Conservation (phyloP, 306 rosid genomes). For the Prunus kanzakura region DNA sequence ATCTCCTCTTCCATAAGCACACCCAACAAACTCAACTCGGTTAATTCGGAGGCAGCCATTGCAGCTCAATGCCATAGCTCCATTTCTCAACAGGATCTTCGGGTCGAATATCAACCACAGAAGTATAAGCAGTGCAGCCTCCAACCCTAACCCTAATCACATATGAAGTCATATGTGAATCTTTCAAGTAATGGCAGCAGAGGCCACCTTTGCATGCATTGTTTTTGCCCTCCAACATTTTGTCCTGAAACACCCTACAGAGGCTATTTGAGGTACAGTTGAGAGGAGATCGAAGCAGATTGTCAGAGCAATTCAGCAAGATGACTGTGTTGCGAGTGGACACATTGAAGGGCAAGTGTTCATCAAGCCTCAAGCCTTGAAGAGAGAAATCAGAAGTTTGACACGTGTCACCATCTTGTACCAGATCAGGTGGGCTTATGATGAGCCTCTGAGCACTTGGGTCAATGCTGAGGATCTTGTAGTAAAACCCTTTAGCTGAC, state of each 20-base stretch:
- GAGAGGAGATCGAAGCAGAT: constrained; percentile 61
- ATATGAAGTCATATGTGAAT: constrained; percentile 78
- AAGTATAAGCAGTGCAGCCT: constrained; percentile 82
- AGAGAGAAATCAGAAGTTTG: constrained; percentile 53
- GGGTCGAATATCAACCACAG: constrained; percentile 48
- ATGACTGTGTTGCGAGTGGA: constrained; percentile 71
- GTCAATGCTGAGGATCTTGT: constrained; percentile 62
- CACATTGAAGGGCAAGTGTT: constrained; percentile 62
- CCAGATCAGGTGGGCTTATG: constrained; percentile 46
- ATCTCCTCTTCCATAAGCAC: no score
- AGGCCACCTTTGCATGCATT: constrained; percentile 53
- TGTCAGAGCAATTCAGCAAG: constrained; percentile 57
- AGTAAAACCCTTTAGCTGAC: constrained; percentile 53
- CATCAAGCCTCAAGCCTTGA: constrained; percentile 59
- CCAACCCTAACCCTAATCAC: constrained; percentile 56
- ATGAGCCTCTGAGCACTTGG: constrained; percentile 41
- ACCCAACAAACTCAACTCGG: background rate
- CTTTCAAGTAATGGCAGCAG: constrained; percentile 76
- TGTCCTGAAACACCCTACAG: constrained; percentile 61
- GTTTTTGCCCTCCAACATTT: constrained; percentile 37
- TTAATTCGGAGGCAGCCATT: constrained; percentile 53
- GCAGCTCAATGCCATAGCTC: constrained; percentile 85
- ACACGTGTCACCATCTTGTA: constrained; percentile 32
- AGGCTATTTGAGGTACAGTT: constrained; percentile 67
- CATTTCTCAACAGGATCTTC: constrained; percentile 52